Evolutionary conservation across 352 stramenopile genomes (phyloP).

Genomic region (Globisporangium splendens): DNA sequence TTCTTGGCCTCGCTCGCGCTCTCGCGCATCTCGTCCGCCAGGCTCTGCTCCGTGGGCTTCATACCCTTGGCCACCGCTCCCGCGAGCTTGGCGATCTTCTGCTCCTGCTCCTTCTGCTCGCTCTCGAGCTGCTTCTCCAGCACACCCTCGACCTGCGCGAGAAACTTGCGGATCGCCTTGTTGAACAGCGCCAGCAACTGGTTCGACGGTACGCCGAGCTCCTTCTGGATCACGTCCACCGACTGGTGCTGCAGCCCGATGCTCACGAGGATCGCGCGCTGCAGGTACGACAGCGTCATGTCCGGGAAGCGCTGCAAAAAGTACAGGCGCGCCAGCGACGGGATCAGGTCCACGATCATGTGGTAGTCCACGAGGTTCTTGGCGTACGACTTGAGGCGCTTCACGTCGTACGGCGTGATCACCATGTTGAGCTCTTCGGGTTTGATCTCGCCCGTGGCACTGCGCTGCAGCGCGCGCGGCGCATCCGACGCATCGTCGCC

Average conservation of each 20-base stretch:
- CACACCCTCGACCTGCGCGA: constrained; percentile 71
- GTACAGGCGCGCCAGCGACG: constrained; percentile 92
- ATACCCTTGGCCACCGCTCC: constrained; percentile 66
- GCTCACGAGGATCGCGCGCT: constrained; percentile 94
- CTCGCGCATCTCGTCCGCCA: constrained; percentile 75
- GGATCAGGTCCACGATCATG: constrained; percentile 98
- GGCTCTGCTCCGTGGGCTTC: constrained; percentile 75
- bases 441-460: constrained; percentile 72
- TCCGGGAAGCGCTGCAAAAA: constrained; percentile 93
- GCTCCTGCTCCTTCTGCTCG: constrained; percentile 66
- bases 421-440: constrained; percentile 89
- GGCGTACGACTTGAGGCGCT: constrained; percentile 97
- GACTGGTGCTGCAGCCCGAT: constrained; percentile 93
- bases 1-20: constrained; percentile 74
- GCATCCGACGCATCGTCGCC: constrained; percentile 13
- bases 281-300: constrained; percentile 94
- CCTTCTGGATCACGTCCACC: constrained; percentile 91
- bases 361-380: constrained; percentile 99
- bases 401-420: constrained; percentile 96
- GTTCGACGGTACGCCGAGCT: constrained; percentile 94
- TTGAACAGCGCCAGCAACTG: constrained; percentile 98
- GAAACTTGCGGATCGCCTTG: constrained; percentile 92
- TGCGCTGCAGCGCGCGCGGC: constrained; percentile 46
- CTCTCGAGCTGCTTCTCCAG: constrained; percentile 84
- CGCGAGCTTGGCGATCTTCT: constrained; percentile 56